These are phyloP conservation scores for Spiraea crenata DNA, from an alignment of 331 rosid genomes.

Conservation along the genomic window DNA sequence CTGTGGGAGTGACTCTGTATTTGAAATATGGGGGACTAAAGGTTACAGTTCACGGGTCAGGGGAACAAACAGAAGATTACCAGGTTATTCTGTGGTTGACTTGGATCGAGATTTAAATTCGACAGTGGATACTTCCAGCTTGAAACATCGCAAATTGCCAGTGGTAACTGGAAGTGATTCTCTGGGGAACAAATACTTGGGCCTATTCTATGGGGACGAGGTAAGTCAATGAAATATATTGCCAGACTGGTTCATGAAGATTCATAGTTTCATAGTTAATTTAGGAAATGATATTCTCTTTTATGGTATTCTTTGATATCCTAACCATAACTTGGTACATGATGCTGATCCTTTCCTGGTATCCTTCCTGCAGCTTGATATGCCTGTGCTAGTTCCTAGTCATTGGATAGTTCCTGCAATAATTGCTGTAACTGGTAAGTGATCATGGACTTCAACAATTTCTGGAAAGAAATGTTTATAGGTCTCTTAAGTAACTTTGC, in stretches of 20 bases:
- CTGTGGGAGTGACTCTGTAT: conserved; percentile 70
- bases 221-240: conserved; percentile 41
- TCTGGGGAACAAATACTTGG: conserved; percentile 60
- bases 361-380: conserved; percentile 63
- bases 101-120: conserved; percentile 66
- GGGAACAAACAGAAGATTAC: conserved; percentile 87
- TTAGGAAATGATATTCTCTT: neutral
- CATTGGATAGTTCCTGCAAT: conserved; percentile 81
- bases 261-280: neutral
- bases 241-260: neutral
- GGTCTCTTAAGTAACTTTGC: neutral
- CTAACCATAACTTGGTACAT: conserved; percentile 4
- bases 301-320: neutral
- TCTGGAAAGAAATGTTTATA: neutral
- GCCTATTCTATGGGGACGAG: conserved; percentile 81
- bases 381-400: conserved; percentile 58
- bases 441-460: conserved; percentile 19
- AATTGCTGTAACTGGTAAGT: conserved; percentile 70
- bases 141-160: conserved; percentile 26
- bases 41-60: conserved; percentile 72
- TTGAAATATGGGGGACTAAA: conserved; percentile 88
- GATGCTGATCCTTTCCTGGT: conserved; percentile 30
- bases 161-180: conserved; percentile 37
- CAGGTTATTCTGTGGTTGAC: conserved; percentile 68
- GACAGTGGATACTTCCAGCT: conserved; percentile 30